Evolutionary conservation across 371 early-diverging fungal genomes (phyloP).

Genomic region (Rhizopus arrhizus): DNA sequence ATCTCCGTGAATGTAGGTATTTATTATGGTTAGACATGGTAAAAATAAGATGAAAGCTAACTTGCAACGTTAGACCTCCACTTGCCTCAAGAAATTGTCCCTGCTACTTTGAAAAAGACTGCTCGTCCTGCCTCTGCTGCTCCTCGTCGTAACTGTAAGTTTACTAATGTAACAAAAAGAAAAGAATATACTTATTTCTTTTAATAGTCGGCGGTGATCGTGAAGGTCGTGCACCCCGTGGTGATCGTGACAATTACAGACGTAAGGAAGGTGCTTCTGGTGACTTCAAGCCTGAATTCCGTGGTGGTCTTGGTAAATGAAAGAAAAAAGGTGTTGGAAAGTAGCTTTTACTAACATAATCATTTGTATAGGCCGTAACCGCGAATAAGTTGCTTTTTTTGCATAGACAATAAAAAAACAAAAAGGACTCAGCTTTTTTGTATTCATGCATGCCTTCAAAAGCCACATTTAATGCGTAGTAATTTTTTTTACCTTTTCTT

Average conservation of each 20-base stretch:
- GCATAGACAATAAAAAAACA: background rate
- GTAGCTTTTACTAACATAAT: background rate
- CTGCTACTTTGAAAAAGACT: constrained; percentile 94
- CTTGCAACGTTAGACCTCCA: constrained; percentile 65
- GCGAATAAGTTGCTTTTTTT: background rate
- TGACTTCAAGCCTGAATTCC: constrained; percentile 94
- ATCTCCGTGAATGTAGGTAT: constrained; percentile 81
- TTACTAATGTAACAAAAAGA: background rate
- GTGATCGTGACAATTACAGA: constrained; percentile 82
- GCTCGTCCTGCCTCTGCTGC: constrained; percentile 67
- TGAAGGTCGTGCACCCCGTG: constrained; percentile 63
- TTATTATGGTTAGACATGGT: too few species aligned
- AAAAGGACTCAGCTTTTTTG: background rate
- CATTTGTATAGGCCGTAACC: constrained; percentile 1
- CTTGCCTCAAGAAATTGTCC: constrained; percentile 94
- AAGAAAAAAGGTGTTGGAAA: background rate
- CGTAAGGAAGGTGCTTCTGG: constrained; percentile 91
- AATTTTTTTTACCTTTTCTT: constrained; percentile 6
- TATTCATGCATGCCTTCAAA: background rate
- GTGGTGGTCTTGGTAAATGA: constrained; percentile 69
- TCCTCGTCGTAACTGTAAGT: constrained; percentile 60
- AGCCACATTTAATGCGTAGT: background rate
- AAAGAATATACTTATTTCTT: background rate
- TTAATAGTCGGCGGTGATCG: constrained; percentile 43
- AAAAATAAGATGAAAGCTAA: too few species aligned